Conservation (phyloP, 176 grass and related monocot genomes). For the Alopecurus myosuroides region DNA sequence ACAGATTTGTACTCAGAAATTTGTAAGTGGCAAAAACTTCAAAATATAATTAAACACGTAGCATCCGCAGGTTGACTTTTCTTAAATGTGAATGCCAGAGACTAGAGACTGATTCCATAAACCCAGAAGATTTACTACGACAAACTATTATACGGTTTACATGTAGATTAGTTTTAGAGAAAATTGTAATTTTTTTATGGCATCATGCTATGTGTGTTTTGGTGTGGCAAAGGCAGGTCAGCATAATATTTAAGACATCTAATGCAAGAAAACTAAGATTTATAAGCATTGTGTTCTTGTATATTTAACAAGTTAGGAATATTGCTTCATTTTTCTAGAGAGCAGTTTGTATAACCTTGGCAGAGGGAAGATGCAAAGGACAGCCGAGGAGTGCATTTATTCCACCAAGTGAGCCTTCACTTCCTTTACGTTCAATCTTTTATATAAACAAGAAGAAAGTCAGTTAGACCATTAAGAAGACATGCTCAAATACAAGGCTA, state of each 20-base stretch:
- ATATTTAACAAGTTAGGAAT: conserved; percentile 15
- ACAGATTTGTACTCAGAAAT: not conserved
- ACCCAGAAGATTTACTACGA: not conserved
- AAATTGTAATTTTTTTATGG: not conserved
- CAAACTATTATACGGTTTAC: not conserved
- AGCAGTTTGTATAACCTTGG: conserved; percentile 47
- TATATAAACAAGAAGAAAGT: conserved; percentile 21
- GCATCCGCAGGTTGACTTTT: not conserved
- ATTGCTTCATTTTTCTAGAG: conserved; percentile 10
- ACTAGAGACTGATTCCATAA: conserved; percentile 5
- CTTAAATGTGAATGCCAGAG: not conserved
- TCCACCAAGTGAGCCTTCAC: conserved; percentile 86
- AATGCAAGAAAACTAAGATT: not conserved
- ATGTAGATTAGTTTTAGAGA: not conserved
- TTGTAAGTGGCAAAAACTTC: not conserved
- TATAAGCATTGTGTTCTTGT: not conserved
- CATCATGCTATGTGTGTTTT: not conserved
- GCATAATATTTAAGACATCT: not conserved
- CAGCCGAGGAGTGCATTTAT: conserved; percentile 91
- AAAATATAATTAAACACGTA: not conserved
- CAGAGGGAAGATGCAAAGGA: conserved; percentile 86
- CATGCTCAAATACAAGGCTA: not conserved
- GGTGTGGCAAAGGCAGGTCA: conserved; percentile 1
- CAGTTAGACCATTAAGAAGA: conserved; percentile 31
- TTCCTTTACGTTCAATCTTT: conserved; percentile 63